Conservation (phyloP, 2,329 filamentous ascomycete species). For the Torrubiella hemipterigena region DNA sequence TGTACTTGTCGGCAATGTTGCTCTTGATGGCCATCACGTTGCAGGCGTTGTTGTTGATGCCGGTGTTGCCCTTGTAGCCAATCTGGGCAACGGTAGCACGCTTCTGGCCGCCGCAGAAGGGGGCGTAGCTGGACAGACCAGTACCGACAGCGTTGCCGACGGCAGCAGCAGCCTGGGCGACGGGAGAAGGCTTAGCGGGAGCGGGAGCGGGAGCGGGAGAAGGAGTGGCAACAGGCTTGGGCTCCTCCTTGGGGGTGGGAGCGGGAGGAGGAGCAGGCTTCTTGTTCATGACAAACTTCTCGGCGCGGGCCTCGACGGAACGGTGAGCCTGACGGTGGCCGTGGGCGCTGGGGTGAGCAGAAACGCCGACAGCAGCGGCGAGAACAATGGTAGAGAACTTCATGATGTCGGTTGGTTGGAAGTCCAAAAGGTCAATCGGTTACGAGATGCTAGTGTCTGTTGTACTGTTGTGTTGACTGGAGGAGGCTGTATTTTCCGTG, state of each 20-base stretch:
- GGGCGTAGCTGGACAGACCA: slow-evolving; percentile 11
- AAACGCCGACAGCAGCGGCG: slow-evolving; percentile 27
- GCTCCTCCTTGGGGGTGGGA: slow-evolving; percentile 7
- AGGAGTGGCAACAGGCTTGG: slow-evolving; percentile 1
- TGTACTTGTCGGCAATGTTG: slow-evolving; percentile 24
- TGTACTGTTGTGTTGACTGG: neutral
- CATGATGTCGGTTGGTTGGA: slow-evolving; percentile 17
- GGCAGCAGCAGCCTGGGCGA: slow-evolving; percentile 1
- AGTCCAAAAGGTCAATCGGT: neutral
- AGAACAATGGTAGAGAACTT: slow-evolving; percentile 28
- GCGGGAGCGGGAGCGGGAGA: slow-evolving; percentile 1
- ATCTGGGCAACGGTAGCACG: slow-evolving; percentile 34
- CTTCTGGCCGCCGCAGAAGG: slow-evolving; percentile 29
- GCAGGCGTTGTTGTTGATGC: slow-evolving; percentile 29
- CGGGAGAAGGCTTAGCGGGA: slow-evolving; percentile 4
- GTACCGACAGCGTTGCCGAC: slow-evolving; percentile 5
- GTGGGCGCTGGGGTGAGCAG: slow-evolving; percentile 27
- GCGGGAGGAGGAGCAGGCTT: slow-evolving; percentile 15
- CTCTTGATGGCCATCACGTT: slow-evolving; percentile 35
- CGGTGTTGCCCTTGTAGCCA: slow-evolving; percentile 34
- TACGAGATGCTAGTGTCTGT: slow-evolving; percentile 1
- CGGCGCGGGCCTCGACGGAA: slow-evolving; percentile 16
- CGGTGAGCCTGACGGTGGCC: slow-evolving; percentile 22
- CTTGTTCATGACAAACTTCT: slow-evolving; percentile 20
- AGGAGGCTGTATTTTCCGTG: neutral